Percentiles rank a stretch among this genome's conserved stretches.
Conservation (phyloP, 2,329 filamentous ascomycete species). For the Ophiosphaerella korrae region DNA sequence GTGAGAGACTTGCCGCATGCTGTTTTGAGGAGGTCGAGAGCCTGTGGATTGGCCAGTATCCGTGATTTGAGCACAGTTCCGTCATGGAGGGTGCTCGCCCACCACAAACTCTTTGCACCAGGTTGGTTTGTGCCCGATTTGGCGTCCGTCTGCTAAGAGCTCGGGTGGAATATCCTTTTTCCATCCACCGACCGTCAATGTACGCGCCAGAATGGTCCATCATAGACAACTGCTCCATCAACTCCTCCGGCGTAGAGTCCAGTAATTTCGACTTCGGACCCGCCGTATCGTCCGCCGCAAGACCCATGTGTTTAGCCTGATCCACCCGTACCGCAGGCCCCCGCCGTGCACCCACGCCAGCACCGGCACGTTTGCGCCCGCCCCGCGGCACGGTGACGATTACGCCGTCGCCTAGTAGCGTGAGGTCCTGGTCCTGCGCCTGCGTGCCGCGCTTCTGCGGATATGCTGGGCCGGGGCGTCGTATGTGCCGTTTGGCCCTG, state of each 20-base stretch:
- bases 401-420: no score
- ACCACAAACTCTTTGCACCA: slow-evolving; percentile 56
- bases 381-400: no score
- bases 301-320: no score
- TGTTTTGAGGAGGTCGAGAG: slow-evolving; percentile 15
- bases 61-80: slow-evolving; percentile 31
- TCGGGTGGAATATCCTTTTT: slow-evolving; percentile 19
- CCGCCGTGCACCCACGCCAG: slow-evolving; percentile 61
- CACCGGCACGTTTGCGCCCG: slow-evolving; percentile 47
- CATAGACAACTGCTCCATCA: slow-evolving; percentile 29
- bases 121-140: slow-evolving; percentile 41
- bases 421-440: no score
- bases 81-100: slow-evolving; percentile 55
- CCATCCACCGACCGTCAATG: slow-evolving; percentile 32
- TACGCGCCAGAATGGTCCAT: slow-evolving; percentile 31
- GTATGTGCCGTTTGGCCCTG: no score
- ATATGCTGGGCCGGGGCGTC: slow-evolving; percentile 47
- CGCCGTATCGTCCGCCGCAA: no score
- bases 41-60: slow-evolving; percentile 38
- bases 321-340: no score
- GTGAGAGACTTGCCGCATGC: slow-evolving; percentile 24
- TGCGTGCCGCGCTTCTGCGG: slow-evolving; percentile 41
- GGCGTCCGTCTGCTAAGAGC: slow-evolving; percentile 18
- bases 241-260: slow-evolving; percentile 22
- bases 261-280: slow-evolving; percentile 20